phyloP scores from a whole-genome alignment of 805 yeast genomes.

The Teunomyces atbi region DNA sequence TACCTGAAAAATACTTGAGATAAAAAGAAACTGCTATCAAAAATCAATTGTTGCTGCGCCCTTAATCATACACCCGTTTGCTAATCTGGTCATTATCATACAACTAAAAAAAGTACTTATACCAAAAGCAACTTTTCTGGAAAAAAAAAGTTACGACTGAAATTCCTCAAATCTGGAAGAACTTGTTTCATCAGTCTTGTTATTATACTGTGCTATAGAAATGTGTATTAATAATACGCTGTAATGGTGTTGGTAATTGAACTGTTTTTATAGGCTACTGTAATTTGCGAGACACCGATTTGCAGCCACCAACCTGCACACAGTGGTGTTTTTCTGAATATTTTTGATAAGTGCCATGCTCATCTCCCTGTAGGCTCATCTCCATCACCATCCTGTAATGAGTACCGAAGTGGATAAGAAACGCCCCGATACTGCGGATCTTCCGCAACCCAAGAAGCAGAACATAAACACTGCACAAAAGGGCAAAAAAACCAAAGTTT shows the following conservation, averaged over 20 bases:
- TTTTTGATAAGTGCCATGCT: background rate
- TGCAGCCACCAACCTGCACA: background rate
- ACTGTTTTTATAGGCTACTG: background rate
- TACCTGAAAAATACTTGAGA: slow-evolving; percentile 12
- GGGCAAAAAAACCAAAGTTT: slow-evolving; percentile 23
- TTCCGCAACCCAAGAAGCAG: slow-evolving; percentile 6
- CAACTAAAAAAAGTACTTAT: too few relatives aligned
- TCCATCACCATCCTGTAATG: slow-evolving; percentile 1
- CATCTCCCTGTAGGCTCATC: background rate
- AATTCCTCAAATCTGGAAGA: too few relatives aligned
- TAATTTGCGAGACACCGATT: background rate
- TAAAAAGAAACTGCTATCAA: background rate
- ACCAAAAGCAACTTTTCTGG: too few relatives aligned
- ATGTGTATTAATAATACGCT: background rate
- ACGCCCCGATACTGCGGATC: slow-evolving; percentile 9
- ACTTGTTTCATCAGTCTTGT: too few relatives aligned
- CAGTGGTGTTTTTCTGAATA: background rate
- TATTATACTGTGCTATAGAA: background rate
- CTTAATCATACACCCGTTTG: too few relatives aligned
- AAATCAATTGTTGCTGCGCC: too few relatives aligned
- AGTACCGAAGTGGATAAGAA: slow-evolving; percentile 9
- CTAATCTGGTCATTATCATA: too few relatives aligned
- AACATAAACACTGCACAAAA: background rate
- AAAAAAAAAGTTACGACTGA: too few relatives aligned
- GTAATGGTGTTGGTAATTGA: background rate